These are phyloP conservation scores for Neurospora sp. DNA, from an alignment of 2,329 filamentous ascomycete genomes.

Conservation along the genomic window DNA sequence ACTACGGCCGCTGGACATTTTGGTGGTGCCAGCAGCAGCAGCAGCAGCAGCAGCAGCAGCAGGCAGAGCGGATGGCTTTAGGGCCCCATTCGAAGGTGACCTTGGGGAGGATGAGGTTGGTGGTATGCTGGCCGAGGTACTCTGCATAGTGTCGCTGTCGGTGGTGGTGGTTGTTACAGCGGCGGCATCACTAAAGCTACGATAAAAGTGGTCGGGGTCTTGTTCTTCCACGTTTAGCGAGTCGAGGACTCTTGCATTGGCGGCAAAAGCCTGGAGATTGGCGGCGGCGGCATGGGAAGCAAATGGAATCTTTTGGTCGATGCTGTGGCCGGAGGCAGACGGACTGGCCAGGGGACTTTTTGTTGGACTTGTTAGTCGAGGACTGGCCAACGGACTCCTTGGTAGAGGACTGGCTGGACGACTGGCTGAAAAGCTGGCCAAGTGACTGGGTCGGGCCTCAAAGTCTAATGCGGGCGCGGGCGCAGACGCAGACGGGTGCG, in stretches of 20 bases:
- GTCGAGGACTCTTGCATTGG: constrained; percentile 11
- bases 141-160: constrained; percentile 23
- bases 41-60: neutral
- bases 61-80: neutral
- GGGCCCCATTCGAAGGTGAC: neutral
- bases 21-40: constrained; percentile 25
- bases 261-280: constrained; percentile 28
- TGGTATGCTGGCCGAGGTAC: constrained; percentile 23
- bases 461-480: neutral
- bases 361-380: neutral
- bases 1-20: constrained; percentile 37
- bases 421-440: neutral
- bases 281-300: constrained; percentile 27
- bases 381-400: neutral
- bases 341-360: neutral
- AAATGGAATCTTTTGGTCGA: constrained; percentile 16
- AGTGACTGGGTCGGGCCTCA: constrained; percentile 7
- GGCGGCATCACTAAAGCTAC: constrained; percentile 28
- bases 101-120: neutral
- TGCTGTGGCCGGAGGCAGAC: neutral
- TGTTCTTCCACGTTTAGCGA: constrained; percentile 16
- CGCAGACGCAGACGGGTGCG: neutral
- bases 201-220: constrained; percentile 46
- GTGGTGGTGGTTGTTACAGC: neutral
- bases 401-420: neutral